Evolutionary conservation across 2,329 filamentous ascomycete species (phyloP).

Genomic region (Talaromyces amestolkiae): DNA sequence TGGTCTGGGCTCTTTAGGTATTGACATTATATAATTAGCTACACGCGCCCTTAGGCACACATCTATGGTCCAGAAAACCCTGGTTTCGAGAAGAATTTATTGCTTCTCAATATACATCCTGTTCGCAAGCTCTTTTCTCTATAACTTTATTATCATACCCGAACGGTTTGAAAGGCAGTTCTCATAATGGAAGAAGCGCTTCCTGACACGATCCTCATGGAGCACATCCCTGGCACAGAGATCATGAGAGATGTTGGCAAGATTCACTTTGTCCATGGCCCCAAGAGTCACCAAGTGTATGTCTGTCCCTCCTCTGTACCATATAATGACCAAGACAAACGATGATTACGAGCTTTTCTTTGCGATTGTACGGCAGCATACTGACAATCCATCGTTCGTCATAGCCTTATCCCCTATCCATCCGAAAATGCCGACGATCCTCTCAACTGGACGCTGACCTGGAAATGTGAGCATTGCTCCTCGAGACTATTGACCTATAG

Average conservation of each 20-base stretch:
- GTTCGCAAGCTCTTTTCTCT: background rate
- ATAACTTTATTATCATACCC: background rate
- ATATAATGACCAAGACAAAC: background rate
- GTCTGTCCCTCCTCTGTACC: background rate
- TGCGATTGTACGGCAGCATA: background rate
- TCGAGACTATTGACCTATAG: background rate
- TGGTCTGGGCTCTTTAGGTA: too few relatives aligned
- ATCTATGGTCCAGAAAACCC: background rate
- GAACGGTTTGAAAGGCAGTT: background rate
- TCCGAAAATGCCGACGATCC: background rate
- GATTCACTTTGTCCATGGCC: background rate
- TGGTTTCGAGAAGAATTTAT: background rate
- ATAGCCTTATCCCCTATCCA: background rate
- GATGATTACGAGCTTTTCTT: background rate
- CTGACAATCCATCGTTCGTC: background rate
- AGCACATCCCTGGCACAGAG: background rate
- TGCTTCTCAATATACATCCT: background rate
- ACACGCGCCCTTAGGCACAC: background rate
- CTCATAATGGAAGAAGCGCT: background rate
- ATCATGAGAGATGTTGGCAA: constrained; percentile 1
- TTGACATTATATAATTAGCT: background rate
- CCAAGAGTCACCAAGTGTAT: background rate
- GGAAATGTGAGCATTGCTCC: background rate
- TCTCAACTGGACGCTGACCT: background rate
- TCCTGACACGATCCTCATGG: background rate